These are phyloP conservation scores for Ophiostoma quercus DNA, from an alignment of 2,329 filamentous ascomycete genomes.

Conservation along the genomic window DNA sequence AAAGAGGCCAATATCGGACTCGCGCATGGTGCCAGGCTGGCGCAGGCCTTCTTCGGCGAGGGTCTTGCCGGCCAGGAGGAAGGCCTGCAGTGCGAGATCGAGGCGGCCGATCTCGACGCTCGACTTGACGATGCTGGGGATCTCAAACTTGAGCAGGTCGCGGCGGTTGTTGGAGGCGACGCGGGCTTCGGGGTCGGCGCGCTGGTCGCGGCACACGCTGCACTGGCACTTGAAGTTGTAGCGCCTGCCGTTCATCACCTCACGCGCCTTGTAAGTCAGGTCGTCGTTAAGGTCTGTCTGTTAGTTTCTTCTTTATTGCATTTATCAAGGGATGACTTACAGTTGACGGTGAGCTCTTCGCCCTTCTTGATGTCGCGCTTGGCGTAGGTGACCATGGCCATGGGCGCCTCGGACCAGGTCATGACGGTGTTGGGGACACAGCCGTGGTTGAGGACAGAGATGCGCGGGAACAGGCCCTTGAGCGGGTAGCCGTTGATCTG, in stretches of 20 bases:
- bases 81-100: slow-evolving; percentile 29
- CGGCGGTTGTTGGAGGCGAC: slow-evolving; percentile 30
- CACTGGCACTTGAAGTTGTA: slow-evolving; percentile 34
- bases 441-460: slow-evolving; percentile 31
- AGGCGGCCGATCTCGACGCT: background rate
- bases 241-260: slow-evolving; percentile 24
- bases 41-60: slow-evolving; percentile 15
- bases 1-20: background rate
- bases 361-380: slow-evolving; percentile 30
- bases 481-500: slow-evolving; percentile 29
- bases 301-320: background rate
- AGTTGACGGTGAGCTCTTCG: slow-evolving; percentile 35
- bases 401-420: slow-evolving; percentile 22
- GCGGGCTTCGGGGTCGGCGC: slow-evolving; percentile 12
- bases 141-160: background rate
- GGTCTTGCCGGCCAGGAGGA: background rate
- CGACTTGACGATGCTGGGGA: background rate
- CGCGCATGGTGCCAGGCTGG: background rate
- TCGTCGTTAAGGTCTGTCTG: slow-evolving; percentile 26
- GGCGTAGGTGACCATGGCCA: slow-evolving; percentile 29
- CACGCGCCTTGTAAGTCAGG: slow-evolving; percentile 28
- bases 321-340: slow-evolving; percentile 24
- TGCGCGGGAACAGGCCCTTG: slow-evolving; percentile 27
- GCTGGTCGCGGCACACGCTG: slow-evolving; percentile 27
- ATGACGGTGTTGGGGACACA: slow-evolving; percentile 29